Base-by-base conservation (phyloP, 768 basidiomycete species). In the Myochromella boudieri region DNA sequence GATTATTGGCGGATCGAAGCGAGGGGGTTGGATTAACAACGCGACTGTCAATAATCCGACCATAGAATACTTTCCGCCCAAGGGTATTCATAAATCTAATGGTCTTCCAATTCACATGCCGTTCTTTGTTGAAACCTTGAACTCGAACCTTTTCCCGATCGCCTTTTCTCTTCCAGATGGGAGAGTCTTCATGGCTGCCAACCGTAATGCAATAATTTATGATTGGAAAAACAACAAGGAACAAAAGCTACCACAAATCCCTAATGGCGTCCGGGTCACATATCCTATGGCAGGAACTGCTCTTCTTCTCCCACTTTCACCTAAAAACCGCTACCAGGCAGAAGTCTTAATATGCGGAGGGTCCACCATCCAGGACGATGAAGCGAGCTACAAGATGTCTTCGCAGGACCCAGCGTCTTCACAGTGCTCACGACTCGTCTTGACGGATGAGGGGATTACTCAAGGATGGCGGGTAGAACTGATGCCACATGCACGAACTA, bases 21-120 rank as follows among this genome's bases (percentile, higher is more conserved):
- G 82, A 60, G 89, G 89, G 6, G 90, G 88, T 8, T 91, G 88
- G 87, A 90, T 90, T 52, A 91, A 91, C 60, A 91, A 91, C 46
- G 76, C 70, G 20, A 87, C 87, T 3, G 78, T 80, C 48, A 87
- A 90, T 68, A 91, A 91, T 59, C 88, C 89, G 3, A 90, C 87
- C 0, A 64, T 87, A 52, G 87, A 91, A 63, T 93, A 80, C 66
- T 94, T 76, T 62, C 91, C 91, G 24, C 85, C 91, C 1, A 92
- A 93, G 62, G 69, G 72, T 44, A 80, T 90, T 38, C 74, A 82
- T 49, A 77, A 75, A 12, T 82, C 77, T 3, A 78, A 82, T 33
- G 89, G 90, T 37, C 54, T 86, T 54, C 84, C 86, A 2, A 76
- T 90, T 31, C 59, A 64, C n/a, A 53, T 85, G 15, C 71, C 69